These are phyloP conservation scores for Galerina sulciceps DNA, from an alignment of 768 basidiomycete genomes.

Conservation along the genomic window DNA sequence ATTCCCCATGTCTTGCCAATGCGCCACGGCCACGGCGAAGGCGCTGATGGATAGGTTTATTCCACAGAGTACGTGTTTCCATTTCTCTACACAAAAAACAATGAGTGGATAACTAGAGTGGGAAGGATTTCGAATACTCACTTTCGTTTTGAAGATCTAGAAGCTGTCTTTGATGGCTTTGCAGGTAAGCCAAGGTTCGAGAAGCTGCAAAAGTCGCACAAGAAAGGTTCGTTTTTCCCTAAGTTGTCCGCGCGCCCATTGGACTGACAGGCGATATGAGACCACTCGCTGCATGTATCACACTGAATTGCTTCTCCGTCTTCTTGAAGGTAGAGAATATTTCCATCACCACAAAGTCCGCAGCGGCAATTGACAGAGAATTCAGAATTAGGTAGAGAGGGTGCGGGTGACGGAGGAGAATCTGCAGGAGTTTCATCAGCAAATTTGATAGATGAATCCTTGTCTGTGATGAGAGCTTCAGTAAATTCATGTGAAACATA, in stretches of 20 bases:
- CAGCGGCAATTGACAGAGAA: constrained; percentile 1
- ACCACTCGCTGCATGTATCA: not conserved
- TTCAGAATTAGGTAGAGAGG: not conserved
- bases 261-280: constrained; percentile 1
- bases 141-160: no score
- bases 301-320: not conserved
- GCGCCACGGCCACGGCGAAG: constrained; percentile 23
- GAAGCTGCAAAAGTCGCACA: not conserved
- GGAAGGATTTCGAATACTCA: no score
- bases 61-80: not conserved
- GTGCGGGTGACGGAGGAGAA: not conserved
- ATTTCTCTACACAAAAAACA: not conserved
- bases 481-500: not conserved
- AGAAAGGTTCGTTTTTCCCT: not conserved
- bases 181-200: not conserved
- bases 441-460: not conserved
- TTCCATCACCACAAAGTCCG: not conserved
- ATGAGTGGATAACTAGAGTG: no score
- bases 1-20: constrained; percentile 17
- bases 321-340: not conserved
- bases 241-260: not conserved
- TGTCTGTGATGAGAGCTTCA: no score
- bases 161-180: not conserved
- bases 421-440: not conserved
- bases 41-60: not conserved